Conservation (phyloP, 805 yeast genomes). For the Saccharomycopsis fermentans region DNA sequence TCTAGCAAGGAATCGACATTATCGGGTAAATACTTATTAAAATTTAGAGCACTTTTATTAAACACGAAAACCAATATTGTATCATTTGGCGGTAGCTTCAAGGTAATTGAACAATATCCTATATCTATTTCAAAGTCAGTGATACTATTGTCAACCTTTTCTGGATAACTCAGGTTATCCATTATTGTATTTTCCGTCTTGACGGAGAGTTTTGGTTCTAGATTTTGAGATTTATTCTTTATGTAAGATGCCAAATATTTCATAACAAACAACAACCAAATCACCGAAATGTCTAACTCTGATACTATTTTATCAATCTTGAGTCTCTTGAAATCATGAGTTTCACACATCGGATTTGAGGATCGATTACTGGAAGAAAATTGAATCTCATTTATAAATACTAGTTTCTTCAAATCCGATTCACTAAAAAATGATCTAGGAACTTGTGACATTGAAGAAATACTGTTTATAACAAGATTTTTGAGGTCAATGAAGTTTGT, state of each 20-base stretch:
- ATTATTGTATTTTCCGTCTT: not conserved
- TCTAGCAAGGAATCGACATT: not conserved
- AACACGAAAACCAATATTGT: not conserved
- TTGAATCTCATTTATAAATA: not conserved
- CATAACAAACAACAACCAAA: constrained; percentile 11
- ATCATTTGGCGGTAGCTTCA: not conserved
- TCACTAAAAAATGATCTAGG: not conserved
- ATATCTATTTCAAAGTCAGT: not conserved
- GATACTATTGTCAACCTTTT: not conserved
- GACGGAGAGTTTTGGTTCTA: not conserved
- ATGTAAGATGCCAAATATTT: not conserved
- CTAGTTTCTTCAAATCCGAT: not conserved
- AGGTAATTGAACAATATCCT: not conserved
- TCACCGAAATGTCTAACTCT: constrained; percentile 2
- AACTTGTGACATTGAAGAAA: not conserved
- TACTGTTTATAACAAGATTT: not conserved
- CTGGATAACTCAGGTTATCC: not conserved
- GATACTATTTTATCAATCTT: not conserved
- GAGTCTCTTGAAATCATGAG: not conserved
- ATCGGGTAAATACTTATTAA: not conserved
- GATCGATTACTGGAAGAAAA: not conserved
- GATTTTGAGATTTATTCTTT: not conserved
- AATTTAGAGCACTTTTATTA: not conserved
- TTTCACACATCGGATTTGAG: not conserved
- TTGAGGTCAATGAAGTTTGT: not conserved